phyloP scores from a whole-genome alignment of 192 early-diverging fungal species.

The Umbelopsis vinacea region DNA sequence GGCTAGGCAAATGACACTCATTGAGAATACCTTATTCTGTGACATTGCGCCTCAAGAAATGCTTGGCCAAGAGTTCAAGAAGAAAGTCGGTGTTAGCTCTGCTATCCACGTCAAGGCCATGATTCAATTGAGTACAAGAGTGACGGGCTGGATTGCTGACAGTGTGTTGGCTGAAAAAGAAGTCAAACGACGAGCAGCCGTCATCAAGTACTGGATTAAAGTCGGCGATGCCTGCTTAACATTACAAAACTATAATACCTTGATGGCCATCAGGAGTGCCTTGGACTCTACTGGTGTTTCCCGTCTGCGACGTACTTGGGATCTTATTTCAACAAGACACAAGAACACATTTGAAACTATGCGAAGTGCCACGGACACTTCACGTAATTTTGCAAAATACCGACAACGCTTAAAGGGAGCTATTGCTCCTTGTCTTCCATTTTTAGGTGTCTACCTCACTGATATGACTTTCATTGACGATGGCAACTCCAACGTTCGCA shows the following conservation, averaged over 20 bases:
- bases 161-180: constrained; percentile 76
- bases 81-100: constrained; percentile 31
- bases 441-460: constrained; percentile 78
- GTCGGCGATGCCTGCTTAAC: constrained; percentile 61
- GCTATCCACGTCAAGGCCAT: constrained; percentile 47
- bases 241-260: constrained; percentile 72
- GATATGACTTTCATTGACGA: constrained; percentile 88
- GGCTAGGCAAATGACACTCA: constrained; percentile 73
- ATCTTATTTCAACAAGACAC: constrained; percentile 69
- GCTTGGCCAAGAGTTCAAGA: constrained; percentile 33
- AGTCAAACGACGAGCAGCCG: constrained; percentile 63
- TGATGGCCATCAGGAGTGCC: constrained; percentile 80
- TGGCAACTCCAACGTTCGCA: constrained; percentile 72
- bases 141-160: constrained; percentile 78
- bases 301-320: constrained; percentile 73
- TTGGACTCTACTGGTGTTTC: constrained; percentile 74
- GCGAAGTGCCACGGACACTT: constrained; percentile 59
- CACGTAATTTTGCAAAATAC: constrained; percentile 69
- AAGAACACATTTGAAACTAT: constrained; percentile 62
- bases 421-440: constrained; percentile 74
- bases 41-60: constrained; percentile 70
- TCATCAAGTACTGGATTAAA: constrained; percentile 82
- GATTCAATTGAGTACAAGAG: constrained; percentile 37
- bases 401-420: constrained; percentile 49
- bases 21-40: constrained; percentile 75